Conservation (phyloP, 1,139 yeast species). For the Debaryomyces udenii region DNA sequence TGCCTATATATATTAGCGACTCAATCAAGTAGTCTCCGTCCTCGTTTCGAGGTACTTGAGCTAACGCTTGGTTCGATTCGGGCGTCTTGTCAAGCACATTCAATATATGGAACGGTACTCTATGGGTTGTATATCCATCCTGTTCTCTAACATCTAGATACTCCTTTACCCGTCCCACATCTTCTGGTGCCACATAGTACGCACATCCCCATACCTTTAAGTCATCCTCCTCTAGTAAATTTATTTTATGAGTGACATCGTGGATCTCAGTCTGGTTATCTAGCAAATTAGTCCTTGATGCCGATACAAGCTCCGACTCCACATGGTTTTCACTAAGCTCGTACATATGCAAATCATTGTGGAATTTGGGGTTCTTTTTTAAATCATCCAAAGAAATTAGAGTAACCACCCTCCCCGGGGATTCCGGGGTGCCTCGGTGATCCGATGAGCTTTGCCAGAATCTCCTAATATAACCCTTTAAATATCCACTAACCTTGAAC, state of each 20-base stretch:
- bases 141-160: slow-evolving; percentile 84
- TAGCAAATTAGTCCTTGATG: neutral
- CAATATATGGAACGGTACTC: slow-evolving; percentile 63
- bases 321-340: slow-evolving; percentile 29
- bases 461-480: slow-evolving; percentile 75
- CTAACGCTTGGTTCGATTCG: slow-evolving; percentile 15
- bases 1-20: slow-evolving; percentile 84
- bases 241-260: slow-evolving; percentile 18
- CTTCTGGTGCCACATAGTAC: slow-evolving; percentile 71
- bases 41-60: slow-evolving; percentile 24
- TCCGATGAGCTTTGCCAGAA: slow-evolving; percentile 94
- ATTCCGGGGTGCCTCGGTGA: slow-evolving; percentile 84
- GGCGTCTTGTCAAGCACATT: slow-evolving; percentile 29
- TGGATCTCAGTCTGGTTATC: slow-evolving; percentile 6
- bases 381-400: slow-evolving; percentile 63
- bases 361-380: slow-evolving; percentile 39
- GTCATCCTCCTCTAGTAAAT: slow-evolving; percentile 42
- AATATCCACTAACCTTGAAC: slow-evolving; percentile 68
- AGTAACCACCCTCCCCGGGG: slow-evolving; percentile 89
- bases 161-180: slow-evolving; percentile 61
- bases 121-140: slow-evolving; percentile 79
- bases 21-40: slow-evolving; percentile 45
- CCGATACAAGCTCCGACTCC: slow-evolving; percentile 18
- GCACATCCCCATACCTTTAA: slow-evolving; percentile 80
- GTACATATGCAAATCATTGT: slow-evolving; percentile 47